Evolutionary conservation across 139 green algal species (phyloP).

Genomic region (Micromonas pusilla): DNA sequence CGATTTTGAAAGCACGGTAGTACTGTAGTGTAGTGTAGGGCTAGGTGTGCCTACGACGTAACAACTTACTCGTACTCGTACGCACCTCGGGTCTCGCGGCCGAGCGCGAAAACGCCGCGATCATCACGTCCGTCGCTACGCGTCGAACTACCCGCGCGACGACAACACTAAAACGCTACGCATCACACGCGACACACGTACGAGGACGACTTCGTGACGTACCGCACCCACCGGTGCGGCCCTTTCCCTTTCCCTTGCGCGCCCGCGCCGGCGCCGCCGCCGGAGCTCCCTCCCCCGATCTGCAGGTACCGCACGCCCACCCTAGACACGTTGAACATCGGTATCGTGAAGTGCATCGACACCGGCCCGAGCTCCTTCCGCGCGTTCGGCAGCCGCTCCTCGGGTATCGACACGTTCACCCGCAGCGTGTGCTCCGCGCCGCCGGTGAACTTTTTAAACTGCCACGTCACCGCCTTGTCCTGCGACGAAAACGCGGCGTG

Average conservation of each 20-base stretch:
- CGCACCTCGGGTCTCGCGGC: too few species aligned
- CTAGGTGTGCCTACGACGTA: too few species aligned
- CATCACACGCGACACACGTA: conserved; percentile 71
- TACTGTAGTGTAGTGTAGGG: too few species aligned
- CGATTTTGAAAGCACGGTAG: too few species aligned
- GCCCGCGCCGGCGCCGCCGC: not conserved
- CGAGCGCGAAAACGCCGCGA: too few species aligned
- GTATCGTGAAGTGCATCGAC: conserved; percentile 87
- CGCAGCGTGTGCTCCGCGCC: conserved; percentile 8
- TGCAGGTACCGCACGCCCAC: conserved; percentile 62
- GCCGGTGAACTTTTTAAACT: conserved; percentile 37
- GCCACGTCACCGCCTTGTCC: conserved; percentile 41
- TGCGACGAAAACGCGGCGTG: conserved; percentile 36
- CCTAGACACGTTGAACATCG: conserved; percentile 63
- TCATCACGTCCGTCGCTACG: conserved; percentile 18
- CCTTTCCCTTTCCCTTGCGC: conserved; percentile 53
- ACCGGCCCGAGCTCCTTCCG: conserved; percentile 72
- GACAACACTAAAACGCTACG: too few species aligned
- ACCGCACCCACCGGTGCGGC: conserved; percentile 73
- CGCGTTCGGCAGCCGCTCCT: not conserved
- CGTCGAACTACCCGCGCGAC: too few species aligned
- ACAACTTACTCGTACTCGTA: too few species aligned
- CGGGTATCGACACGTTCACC: conserved; percentile 1
- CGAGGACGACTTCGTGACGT: conserved; percentile 64
- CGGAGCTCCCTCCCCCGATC: conserved; percentile 69